Conservation (phyloP, 2,329 filamentous ascomycete genomes). For the Aureobasidium sp. region DNA sequence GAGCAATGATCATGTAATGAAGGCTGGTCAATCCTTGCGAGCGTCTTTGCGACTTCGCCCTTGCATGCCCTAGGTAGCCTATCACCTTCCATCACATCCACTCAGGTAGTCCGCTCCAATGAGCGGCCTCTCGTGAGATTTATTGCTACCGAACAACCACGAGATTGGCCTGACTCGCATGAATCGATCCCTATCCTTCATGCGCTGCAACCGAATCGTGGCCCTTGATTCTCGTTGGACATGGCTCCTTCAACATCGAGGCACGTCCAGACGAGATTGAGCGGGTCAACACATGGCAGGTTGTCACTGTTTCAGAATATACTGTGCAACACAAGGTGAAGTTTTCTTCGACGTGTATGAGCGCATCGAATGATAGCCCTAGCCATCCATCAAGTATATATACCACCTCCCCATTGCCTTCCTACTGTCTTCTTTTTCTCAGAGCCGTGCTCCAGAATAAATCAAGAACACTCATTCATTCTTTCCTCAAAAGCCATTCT, state of each 20-base stretch:
- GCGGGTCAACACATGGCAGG: neutral
- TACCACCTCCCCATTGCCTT: neutral
- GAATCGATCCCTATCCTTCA: neutral
- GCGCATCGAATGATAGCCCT: neutral
- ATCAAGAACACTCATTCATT: neutral
- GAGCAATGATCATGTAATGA: neutral
- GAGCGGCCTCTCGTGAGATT: neutral
- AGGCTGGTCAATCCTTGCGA: neutral
- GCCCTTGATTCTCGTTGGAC: neutral
- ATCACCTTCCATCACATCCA: neutral
- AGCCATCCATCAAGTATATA: neutral
- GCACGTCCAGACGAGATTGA: neutral
- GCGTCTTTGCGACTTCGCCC: neutral
- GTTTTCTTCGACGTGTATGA: neutral
- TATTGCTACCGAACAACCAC: neutral
- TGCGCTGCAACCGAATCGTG: neutral
- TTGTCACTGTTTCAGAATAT: neutral
- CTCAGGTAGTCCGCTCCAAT: too few species aligned
- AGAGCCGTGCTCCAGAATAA: slow-evolving; percentile 17
- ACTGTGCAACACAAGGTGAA: neutral
- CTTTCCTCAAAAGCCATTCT: slow-evolving; percentile 1
- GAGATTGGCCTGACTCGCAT: neutral
- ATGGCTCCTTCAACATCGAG: neutral
- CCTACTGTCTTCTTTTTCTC: neutral
- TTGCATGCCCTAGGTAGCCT: neutral